Base-by-base conservation (phyloP, 306 rosid species). In the Abrus precatorius region DNA sequence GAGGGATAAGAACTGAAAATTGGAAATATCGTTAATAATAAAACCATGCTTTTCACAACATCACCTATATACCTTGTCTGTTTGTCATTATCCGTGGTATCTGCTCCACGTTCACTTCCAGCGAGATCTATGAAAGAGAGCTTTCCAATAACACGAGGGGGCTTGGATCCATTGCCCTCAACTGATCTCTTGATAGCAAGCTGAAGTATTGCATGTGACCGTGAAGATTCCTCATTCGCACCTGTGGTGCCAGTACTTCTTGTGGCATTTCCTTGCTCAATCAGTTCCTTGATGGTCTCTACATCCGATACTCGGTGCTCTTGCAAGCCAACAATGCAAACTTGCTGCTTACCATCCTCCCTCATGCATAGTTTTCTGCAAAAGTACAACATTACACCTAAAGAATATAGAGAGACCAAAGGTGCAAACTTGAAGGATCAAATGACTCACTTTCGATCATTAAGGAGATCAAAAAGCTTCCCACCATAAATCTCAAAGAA, bases 81-180 rank as follows among this genome's bases (percentile, higher is more conserved):
- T 80, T 90, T 94, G 75, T 94, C 98, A 85, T 94, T 94, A 80
- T 94, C 98, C 44, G 98, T 94, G 72, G 98, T 94, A 85, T 94
- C 98, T 6, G 98, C 98, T 74, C 98, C 98, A 59, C 98, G 98
- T 84, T 94, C 98, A 85, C 98, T 94, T 85, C 98, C 98, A 56
- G 98, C 98, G 71, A 94, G 98, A 82, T 94, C 98, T 69, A 94
- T 94, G 83, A 94, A 94, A 69, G 98, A 94, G 55, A 94, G 95
- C 83, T 94, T 94, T 63, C 98, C 98, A 61, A 92, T 89, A 80
- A 80, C 45, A 73, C 98, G 97, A 11, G 97, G 91, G 64, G 97
- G 96, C 84, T 94, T 94, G 84, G 95, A 82, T 72, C 78, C 97
- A 88, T 75, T 90, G 41, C 98, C 97, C 81, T 89, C 89, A 56